Base-by-base conservation (phyloP, 306 rosid genomes). In the Begonia fuchsioides region DNA sequence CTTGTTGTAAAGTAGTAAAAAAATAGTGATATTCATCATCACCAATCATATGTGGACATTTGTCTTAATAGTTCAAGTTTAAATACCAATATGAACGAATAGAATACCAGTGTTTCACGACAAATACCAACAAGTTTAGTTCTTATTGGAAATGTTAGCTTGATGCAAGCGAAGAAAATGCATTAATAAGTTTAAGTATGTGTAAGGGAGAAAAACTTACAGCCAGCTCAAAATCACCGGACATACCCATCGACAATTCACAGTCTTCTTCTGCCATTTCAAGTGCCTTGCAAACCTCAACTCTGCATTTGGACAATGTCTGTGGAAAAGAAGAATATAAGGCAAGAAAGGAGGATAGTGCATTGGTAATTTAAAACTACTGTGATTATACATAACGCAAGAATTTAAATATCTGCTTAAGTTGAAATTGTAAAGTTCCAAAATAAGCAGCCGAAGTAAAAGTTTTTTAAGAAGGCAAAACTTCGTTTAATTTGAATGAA, bases 211-310 rank as follows among this genome's bases (percentile, higher is more conserved):
- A 8, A 15, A 19, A 18, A n/a, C 64, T 38, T 59, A 70, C 76
- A 59, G 76, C 71, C 60, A 66, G 56, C 60, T 75, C 81, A 54
- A 75, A 75, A 62, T 75, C 81, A 55, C 68, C 62, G 2, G 76
- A 75, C 81, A 75, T 75, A 66, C 76, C 81, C 74, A 75, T 70
- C 17, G 76, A 75, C 47, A 75, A 56, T 39, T 66, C 81, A 58
- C 67, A 67, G 17, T 50, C 66, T 26, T 70, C 74, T 54, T 70
- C 66, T 14, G 13, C 55, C 68, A 75, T 52, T 39, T 60, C 76
- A 53, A 75, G 71, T 15, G 70, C 68, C 54, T 64, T 59, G 73
- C 76, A 75, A 6, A 75, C 76, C 49, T 70, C 58, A 2, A 38
- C 56, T 70, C 71, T 70, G 60, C 74, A 70, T 55, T 61, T 59